Percentiles rank a stretch among this genome's conserved stretches.
Conservation (phyloP, 371 early-diverging fungal species). For the Haplosporangium sp. region DNA sequence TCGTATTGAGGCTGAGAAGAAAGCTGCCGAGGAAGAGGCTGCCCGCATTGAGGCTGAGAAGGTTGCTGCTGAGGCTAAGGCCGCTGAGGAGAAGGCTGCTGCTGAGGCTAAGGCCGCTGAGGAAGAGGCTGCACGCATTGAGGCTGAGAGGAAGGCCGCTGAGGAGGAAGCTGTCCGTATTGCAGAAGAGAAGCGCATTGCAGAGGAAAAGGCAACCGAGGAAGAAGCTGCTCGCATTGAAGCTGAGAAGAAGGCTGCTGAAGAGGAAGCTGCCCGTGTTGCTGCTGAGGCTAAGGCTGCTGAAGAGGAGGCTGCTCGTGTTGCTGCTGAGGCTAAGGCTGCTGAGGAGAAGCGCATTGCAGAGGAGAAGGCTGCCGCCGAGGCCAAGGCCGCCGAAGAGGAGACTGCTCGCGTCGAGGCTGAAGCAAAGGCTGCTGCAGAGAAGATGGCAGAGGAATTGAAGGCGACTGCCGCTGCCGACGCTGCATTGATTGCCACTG, state of each 20-base stretch:
- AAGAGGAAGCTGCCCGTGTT: slow-evolving; percentile 56
- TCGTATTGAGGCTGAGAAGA: slow-evolving; percentile 58
- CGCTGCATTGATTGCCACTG: slow-evolving; percentile 11
- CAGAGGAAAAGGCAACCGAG: slow-evolving; percentile 57
- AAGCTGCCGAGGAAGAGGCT: slow-evolving; percentile 57
- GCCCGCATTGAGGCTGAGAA: too few species aligned
- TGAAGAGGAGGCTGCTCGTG: slow-evolving; percentile 31
- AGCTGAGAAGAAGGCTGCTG: slow-evolving; percentile 51
- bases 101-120: slow-evolving; percentile 37
- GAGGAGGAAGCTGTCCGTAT: slow-evolving; percentile 55
- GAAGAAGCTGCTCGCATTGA: slow-evolving; percentile 52
- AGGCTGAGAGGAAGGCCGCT: slow-evolving; percentile 48
- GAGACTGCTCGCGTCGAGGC: slow-evolving; percentile 57
- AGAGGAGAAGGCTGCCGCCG: slow-evolving; percentile 63
- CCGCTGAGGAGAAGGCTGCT: slow-evolving; percentile 31
- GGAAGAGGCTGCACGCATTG: slow-evolving; percentile 18
- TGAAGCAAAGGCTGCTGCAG: slow-evolving; percentile 36
- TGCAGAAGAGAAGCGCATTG: slow-evolving; percentile 57
- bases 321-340: slow-evolving; percentile 62
- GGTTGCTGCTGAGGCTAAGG: slow-evolving; percentile 18
- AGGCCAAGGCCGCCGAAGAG: slow-evolving; percentile 33
- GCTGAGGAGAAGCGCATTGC: slow-evolving; percentile 45
- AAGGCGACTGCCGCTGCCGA: slow-evolving; percentile 28
- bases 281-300: slow-evolving; percentile 44
- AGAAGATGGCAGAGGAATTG: slow-evolving; percentile 18